These are phyloP conservation scores for Fusarium tanahbumbuense DNA, from an alignment of 2,329 filamentous ascomycete genomes.

Conservation along the genomic window DNA sequence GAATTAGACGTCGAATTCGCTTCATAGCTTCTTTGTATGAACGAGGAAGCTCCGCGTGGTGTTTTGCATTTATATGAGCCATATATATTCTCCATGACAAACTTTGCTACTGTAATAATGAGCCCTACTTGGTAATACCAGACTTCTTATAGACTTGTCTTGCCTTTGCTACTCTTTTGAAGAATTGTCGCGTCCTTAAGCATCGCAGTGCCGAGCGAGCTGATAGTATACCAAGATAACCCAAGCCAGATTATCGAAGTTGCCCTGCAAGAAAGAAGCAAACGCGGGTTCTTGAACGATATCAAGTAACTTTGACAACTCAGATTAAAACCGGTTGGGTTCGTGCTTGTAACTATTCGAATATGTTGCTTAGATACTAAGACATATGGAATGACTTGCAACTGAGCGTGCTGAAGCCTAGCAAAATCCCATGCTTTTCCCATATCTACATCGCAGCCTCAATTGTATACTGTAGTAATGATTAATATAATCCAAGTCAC, in stretches of 20 bases:
- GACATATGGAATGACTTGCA: not conserved
- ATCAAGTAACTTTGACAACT: not conserved
- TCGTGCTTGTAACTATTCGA: not conserved
- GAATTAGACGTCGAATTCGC: not conserved
- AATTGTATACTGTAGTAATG: not conserved
- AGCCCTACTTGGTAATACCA: not conserved
- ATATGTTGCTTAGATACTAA: not conserved
- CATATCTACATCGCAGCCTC: not conserved
- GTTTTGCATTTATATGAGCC: not conserved
- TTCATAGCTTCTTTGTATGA: not conserved
- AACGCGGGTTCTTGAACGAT: not conserved
- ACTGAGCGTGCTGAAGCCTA: not conserved
- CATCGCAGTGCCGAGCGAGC: not conserved
- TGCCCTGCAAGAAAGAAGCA: not conserved
- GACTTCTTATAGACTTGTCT: not conserved
- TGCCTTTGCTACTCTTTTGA: not conserved
- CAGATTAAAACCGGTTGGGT: not conserved
- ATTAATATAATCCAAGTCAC: not conserved
- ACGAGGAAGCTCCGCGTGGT: not conserved
- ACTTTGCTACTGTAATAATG: not conserved
- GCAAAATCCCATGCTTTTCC: not conserved
- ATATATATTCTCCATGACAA: not conserved
- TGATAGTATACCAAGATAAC: not conserved
- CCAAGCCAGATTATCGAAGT: not conserved
- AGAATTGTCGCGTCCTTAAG: not conserved